Percentiles rank a stretch among this genome's conserved stretches.
Conservation (phyloP, 805 yeast genomes). For the Pichia cabralensis region DNA sequence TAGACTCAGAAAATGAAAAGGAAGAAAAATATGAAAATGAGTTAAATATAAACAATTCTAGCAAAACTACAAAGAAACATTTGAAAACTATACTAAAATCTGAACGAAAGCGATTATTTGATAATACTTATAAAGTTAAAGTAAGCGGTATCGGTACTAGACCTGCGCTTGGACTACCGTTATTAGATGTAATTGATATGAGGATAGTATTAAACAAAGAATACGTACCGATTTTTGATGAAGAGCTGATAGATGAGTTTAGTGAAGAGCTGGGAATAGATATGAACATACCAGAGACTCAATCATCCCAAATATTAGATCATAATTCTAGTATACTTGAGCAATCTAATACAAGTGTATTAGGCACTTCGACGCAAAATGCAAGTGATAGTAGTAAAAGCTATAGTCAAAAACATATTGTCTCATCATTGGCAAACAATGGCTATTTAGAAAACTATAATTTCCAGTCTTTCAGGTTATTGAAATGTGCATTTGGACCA, state of each 20-base stretch:
- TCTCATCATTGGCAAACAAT: constrained; percentile 19
- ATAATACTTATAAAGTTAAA: constrained; percentile 23
- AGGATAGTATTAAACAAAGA: constrained; percentile 38
- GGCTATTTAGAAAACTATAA: constrained; percentile 24
- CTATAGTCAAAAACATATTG: constrained; percentile 11
- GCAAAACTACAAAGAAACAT: constrained; percentile 9
- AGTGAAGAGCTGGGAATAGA: constrained; percentile 26
- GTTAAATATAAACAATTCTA: background rate
- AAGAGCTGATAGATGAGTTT: constrained; percentile 26
- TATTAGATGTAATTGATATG: constrained; percentile 43
- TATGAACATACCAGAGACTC: constrained; percentile 3
- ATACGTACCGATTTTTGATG: constrained; percentile 30
- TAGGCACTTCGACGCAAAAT: constrained; percentile 7
- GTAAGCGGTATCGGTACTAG: constrained; percentile 26
- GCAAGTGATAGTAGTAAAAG: background rate
- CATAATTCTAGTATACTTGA: background rate
- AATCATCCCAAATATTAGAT: too few species aligned
- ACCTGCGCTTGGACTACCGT: constrained; percentile 46
- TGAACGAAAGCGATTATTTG: constrained; percentile 23
- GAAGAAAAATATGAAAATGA: constrained; percentile 13
- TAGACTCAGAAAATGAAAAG: constrained; percentile 1
- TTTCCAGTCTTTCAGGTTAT: constrained; percentile 22
- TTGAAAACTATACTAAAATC: constrained; percentile 16
- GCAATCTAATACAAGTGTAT: background rate
- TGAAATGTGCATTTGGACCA: constrained; percentile 25